Evolutionary conservation across 148 eudicot genomes (phyloP).

Genomic region (Euryodendron excelsum): DNA sequence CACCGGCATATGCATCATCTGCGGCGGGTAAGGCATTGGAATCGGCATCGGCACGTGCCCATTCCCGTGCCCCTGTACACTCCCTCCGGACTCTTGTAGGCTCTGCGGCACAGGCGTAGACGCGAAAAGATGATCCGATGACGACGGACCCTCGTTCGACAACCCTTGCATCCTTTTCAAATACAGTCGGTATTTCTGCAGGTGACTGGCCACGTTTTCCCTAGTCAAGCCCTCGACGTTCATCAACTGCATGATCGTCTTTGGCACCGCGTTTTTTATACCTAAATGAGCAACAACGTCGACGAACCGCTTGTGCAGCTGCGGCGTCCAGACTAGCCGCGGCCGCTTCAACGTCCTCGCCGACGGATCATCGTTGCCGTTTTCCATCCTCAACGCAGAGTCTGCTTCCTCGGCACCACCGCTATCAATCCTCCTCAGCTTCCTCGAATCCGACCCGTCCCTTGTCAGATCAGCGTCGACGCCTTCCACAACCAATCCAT

Average conservation of each 20-base stretch:
- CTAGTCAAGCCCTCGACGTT: slow-evolving; percentile 30
- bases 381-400: background rate
- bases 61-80: slow-evolving; percentile 16
- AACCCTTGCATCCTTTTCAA: slow-evolving; percentile 34
- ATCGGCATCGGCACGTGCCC: slow-evolving; percentile 23
- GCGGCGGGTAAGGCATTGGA: slow-evolving; percentile 38
- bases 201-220: slow-evolving; percentile 31
- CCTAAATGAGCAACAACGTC: slow-evolving; percentile 32
- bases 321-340: slow-evolving; percentile 33
- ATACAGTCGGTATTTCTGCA: slow-evolving; percentile 33
- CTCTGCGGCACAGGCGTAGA: slow-evolving; percentile 40
- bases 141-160: slow-evolving; percentile 25
- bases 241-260: slow-evolving; percentile 37
- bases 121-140: slow-evolving; percentile 34
- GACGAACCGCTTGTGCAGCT: slow-evolving; percentile 31
- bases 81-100: slow-evolving; percentile 23
- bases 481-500: too few relatives aligned
- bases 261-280: slow-evolving; percentile 28
- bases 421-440: slow-evolving; percentile 24
- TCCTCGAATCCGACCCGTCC: slow-evolving; percentile 39
- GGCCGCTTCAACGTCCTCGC: slow-evolving; percentile 25
- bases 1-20: slow-evolving; percentile 34
- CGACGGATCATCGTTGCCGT: slow-evolving; percentile 12
- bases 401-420: slow-evolving; percentile 19
- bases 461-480: slow-evolving; percentile 19